Base-by-base conservation (phyloP, 345 rosid genomes). In the Euphorbia peplus region DNA sequence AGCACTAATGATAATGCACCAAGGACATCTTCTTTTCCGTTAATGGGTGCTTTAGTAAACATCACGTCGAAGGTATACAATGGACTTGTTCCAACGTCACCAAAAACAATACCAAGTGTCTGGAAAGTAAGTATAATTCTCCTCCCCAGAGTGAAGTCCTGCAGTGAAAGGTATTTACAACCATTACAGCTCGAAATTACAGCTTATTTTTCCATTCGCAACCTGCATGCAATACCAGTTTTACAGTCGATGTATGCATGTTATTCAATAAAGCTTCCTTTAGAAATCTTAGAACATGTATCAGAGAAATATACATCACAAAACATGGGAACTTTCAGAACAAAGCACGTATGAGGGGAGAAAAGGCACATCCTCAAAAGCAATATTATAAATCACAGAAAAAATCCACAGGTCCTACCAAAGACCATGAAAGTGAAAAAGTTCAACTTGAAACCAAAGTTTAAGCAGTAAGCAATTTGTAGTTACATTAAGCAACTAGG, bases 11-110 rank as follows among this genome's bases (percentile, higher is more conserved):
- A 90, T 64, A 95, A 84, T 64, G 97, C 99, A 70, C 99, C 99
- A 68, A 95, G 79, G 60, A 95, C 82, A 80, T 92, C 99, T 79
- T 92, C 97, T 64, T 83, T 77, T 61, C 82, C 95, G 19, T 83
- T 79, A 52, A 95, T 85, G 70, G 96, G 93, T 71, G 96, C 87
- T 80, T 87, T 95, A 67, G 84, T 78, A 79, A 95, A 95, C 90
- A 95, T 92, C 75, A 92, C 98, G 79, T 84, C 87, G 78, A 95
- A 95, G 22, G 97, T 82, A 83, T 95, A 92, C 74, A 95, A 79
- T 8, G 98, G 99, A 82, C 99, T 95, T 58, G 92, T 95, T 68
- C 99, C 99, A 73, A 95, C 99, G 69, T 92, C 99, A 68, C 99
- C 99, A 77, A 95, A 95, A 37, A 92, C 98, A 78, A 92, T 88